A percentile compares a stretch with the other conserved stretches of the same genome.
These are phyloP conservation scores for Gentiana dahurica DNA, from an alignment of 257 asterid species.

Conservation along the genomic window DNA sequence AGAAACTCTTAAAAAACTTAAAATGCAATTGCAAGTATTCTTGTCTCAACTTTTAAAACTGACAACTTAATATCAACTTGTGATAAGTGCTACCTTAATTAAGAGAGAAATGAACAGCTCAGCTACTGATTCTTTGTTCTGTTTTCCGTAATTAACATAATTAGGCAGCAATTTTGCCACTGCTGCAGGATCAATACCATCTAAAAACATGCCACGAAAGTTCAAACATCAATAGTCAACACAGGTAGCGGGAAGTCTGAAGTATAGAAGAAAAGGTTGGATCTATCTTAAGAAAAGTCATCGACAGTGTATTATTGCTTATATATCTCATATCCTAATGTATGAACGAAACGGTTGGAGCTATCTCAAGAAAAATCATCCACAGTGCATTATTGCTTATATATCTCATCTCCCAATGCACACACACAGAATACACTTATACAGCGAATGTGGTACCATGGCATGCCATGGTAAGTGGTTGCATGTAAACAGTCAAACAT, in stretches of 20 bases:
- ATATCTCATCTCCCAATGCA: no score
- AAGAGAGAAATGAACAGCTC: conserved; percentile 77
- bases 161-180: conserved; percentile 41
- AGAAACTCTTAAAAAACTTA: neutral
- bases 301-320: no score
- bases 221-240: conserved; percentile 2
- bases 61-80: conserved; percentile 2
- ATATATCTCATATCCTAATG: no score
- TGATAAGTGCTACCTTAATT: conserved; percentile 42
- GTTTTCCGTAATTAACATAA: conserved; percentile 50
- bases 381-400: no score
- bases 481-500: no score
- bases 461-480: no score
- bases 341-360: no score
- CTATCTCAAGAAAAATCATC: no score
- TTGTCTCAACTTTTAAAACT: neutral
- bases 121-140: conserved; percentile 59
- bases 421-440: no score
- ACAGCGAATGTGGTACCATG: no score
- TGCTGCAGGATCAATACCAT: conserved; percentile 60
- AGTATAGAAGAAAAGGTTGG: no score
- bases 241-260: conserved; percentile 3
- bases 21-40: neutral
- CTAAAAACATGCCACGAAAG: conserved; percentile 24
- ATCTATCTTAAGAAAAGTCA: no score